Evolutionary conservation across 139 green algal genomes (phyloP).

Genomic region (Haematococcus lacustris): DNA sequence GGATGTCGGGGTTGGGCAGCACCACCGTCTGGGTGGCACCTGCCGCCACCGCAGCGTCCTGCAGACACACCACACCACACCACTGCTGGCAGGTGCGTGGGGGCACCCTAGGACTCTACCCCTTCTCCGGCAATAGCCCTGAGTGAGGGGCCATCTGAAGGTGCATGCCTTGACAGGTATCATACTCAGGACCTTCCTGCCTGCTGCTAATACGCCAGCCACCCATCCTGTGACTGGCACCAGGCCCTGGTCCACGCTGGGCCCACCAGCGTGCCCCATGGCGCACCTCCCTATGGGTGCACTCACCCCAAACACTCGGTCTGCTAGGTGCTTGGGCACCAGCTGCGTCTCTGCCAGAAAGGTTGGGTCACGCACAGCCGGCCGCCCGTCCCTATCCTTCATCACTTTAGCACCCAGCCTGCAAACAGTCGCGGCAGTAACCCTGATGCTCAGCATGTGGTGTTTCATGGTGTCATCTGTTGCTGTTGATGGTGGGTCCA

Average conservation of each 20-base stretch:
- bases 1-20: constrained; percentile 27
- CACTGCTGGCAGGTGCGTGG: neutral
- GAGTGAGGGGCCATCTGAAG: neutral
- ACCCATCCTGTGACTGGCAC: neutral
- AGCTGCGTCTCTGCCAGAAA: constrained; percentile 43
- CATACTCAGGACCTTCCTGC: neutral
- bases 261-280: neutral
- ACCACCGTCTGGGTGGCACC: constrained; percentile 11
- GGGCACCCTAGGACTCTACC: neutral
- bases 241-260: neutral
- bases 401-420: constrained; percentile 40
- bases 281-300: neutral
- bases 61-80: neutral
- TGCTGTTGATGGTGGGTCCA: too few species aligned
- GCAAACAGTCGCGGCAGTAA: too few species aligned
- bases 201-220: neutral
- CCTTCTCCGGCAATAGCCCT: neutral
- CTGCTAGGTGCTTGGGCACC: constrained; percentile 6
- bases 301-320: constrained; percentile 13
- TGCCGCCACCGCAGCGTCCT: constrained; percentile 2
- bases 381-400: constrained; percentile 24
- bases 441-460: too few species aligned
- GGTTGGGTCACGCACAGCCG: constrained; percentile 29
- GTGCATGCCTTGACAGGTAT: neutral
- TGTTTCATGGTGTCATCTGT: too few species aligned